A percentile compares a stretch with the other conserved stretches of the same genome.
phyloP scores from a whole-genome alignment of 2,329 filamentous ascomycete species.

The Elsinoe ampelina region DNA sequence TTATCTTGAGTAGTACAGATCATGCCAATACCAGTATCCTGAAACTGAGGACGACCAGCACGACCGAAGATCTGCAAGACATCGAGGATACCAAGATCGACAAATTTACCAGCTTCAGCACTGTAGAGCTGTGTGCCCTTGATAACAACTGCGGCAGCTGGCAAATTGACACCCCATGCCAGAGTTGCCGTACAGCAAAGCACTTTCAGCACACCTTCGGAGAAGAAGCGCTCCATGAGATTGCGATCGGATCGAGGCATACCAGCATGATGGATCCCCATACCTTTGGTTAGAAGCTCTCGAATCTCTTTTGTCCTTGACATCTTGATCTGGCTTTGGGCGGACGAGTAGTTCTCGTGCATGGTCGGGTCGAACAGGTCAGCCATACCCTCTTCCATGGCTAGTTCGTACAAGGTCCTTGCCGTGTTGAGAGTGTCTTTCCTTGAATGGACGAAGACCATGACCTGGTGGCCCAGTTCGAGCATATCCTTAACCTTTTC shows the following conservation, averaged over 20 bases:
- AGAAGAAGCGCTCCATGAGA: slow-evolving; percentile 86
- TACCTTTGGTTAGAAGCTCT: slow-evolving; percentile 79
- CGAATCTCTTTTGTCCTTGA: slow-evolving; percentile 79
- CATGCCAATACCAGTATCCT: slow-evolving; percentile 95
- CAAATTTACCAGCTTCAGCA: slow-evolving; percentile 89
- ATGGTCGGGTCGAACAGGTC: slow-evolving; percentile 74
- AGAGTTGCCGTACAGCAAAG: slow-evolving; percentile 96
- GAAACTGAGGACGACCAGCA: slow-evolving; percentile 93
- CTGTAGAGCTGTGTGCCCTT: slow-evolving; percentile 98
- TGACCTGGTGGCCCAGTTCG: slow-evolving; percentile 83
- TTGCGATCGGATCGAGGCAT: slow-evolving; percentile 94
- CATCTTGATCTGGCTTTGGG: slow-evolving; percentile 73
- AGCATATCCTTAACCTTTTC: slow-evolving; percentile 96
- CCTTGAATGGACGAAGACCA: slow-evolving; percentile 97
- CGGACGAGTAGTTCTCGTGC: slow-evolving; percentile 72
- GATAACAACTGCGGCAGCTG: slow-evolving; percentile 91
- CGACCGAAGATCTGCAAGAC: slow-evolving; percentile 97
- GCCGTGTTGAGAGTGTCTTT: slow-evolving; percentile 89
- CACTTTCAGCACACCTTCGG: slow-evolving; percentile 86
- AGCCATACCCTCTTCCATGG: slow-evolving; percentile 65
- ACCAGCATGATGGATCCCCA: slow-evolving; percentile 92
- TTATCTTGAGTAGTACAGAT: slow-evolving; percentile 97
- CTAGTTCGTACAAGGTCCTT: slow-evolving; percentile 76
- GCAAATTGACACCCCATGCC: slow-evolving; percentile 97
- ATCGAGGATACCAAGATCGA: slow-evolving; percentile 91